Conservation (phyloP, 441 rosid genomes). For the Pelargonium australe region DNA sequence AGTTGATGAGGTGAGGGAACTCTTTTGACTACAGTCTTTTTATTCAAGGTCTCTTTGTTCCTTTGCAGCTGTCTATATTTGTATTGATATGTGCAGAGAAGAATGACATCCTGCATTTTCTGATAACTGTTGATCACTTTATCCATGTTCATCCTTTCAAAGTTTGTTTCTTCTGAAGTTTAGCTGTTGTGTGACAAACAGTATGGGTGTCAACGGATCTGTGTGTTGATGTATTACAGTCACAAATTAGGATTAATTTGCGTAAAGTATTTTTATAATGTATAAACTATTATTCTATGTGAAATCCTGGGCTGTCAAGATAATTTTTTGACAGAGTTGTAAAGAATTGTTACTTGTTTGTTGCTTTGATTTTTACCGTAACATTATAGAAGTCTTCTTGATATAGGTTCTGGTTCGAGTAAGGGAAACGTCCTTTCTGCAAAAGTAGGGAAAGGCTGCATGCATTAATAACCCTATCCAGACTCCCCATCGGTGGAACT, state of each 20-base stretch:
- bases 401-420: neutral
- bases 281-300: neutral
- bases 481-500: neutral
- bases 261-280: neutral
- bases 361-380: neutral
- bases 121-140: neutral
- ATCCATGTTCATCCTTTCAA: neutral
- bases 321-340: neutral
- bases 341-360: neutral
- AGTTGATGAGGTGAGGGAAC: constrained; percentile 49
- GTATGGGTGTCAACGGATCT: neutral
- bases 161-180: neutral
- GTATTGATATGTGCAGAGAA: neutral
- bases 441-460: neutral
- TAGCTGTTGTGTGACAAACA: no score
- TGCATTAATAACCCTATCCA: neutral
- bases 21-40: constrained; percentile 1
- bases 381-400: neutral
- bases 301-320: neutral
- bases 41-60: neutral
- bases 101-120: neutral
- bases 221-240: neutral
- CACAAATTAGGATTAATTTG: neutral
- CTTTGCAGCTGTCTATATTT: neutral
- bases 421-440: neutral